phyloP scores from a whole-genome alignment of 805 yeast genomes.

The Teunomyces kruisii region DNA sequence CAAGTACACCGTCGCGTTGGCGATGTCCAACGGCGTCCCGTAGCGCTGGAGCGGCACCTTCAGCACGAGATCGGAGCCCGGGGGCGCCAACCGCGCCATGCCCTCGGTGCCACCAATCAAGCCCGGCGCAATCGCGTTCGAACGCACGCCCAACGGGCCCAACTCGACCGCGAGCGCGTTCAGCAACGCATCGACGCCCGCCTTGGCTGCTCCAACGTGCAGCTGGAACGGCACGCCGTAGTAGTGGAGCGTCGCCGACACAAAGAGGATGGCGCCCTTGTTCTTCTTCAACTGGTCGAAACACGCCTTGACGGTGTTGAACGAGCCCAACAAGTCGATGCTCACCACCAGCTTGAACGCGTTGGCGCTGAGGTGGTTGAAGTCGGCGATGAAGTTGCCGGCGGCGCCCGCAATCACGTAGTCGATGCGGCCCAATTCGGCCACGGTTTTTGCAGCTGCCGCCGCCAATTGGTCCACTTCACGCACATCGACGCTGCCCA shows the following conservation, averaged over 20 bases:
- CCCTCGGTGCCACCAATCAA: constrained; percentile 89
- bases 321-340: constrained; percentile 86
- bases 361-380: constrained; percentile 74
- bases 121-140: constrained; percentile 90
- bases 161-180: constrained; percentile 85
- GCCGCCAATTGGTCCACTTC: constrained; percentile 53
- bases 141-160: constrained; percentile 84
- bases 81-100: constrained; percentile 57
- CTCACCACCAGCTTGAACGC: constrained; percentile 87
- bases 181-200: constrained; percentile 88
- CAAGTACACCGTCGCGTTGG: constrained; percentile 80
- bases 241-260: constrained; percentile 88
- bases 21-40: constrained; percentile 77
- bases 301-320: constrained; percentile 84
- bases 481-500: constrained; percentile 79
- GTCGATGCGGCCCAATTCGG: constrained; percentile 74
- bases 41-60: constrained; percentile 65
- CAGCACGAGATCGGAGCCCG: constrained; percentile 35
- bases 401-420: constrained; percentile 95
- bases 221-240: constrained; percentile 85
- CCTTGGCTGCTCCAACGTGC: constrained; percentile 94
- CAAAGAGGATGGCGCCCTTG: constrained; percentile 74
- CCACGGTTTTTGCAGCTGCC: constrained; percentile 69
- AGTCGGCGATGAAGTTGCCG: constrained; percentile 84
- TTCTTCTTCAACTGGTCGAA: constrained; percentile 60